A percentile compares a stretch with the other conserved stretches of the same genome.
Evolutionary conservation across 768 basidiomycete genomes (phyloP).

Genomic region (Agrocybe chaxingu): DNA sequence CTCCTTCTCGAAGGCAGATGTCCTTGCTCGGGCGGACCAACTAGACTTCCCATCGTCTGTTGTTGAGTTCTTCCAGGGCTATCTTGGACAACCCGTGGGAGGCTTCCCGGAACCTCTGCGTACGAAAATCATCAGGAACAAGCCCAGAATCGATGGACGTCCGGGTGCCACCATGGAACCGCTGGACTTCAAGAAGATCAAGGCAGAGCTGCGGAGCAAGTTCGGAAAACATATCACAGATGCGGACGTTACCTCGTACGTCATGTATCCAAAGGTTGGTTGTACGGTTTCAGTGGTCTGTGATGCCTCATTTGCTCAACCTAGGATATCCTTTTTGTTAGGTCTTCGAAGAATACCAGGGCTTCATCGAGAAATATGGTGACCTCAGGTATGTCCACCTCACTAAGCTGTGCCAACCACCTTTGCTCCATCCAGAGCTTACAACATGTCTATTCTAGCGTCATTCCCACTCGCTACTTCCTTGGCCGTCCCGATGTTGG

Average conservation of each 20-base stretch:
- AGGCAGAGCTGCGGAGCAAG: slow-evolving; percentile 86
- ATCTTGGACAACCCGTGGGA: slow-evolving; percentile 95
- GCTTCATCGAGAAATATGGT: slow-evolving; percentile 93
- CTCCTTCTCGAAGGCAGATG: slow-evolving; percentile 81
- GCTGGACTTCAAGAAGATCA: slow-evolving; percentile 94
- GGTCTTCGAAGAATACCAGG: slow-evolving; percentile 97
- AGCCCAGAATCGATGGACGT: slow-evolving; percentile 89
- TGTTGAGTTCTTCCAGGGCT: slow-evolving; percentile 99
- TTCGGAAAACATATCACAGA: slow-evolving; percentile 96
- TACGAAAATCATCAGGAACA: slow-evolving; percentile 86
- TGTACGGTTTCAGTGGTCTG: not conserved
- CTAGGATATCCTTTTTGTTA: slow-evolving; percentile 23
- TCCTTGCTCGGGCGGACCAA: slow-evolving; percentile 78
- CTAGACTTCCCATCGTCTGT: slow-evolving; percentile 98
- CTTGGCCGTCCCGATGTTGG: slow-evolving; percentile 86
- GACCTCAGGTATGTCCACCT: slow-evolving; percentile 71
- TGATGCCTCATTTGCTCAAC: not conserved
- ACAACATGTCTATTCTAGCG: slow-evolving; percentile 41
- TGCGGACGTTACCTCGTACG: slow-evolving; percentile 89
- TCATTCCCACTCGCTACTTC: slow-evolving; percentile 97
- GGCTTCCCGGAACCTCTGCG: slow-evolving; percentile 99
- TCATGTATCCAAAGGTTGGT: slow-evolving; percentile 95
- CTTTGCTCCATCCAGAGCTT: slow-evolving; percentile 2
- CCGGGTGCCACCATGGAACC: slow-evolving; percentile 88
- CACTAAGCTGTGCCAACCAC: not conserved